Base-by-base conservation (phyloP, 768 basidiomycete genomes). In the Pleurotus salmoneostramineus region DNA sequence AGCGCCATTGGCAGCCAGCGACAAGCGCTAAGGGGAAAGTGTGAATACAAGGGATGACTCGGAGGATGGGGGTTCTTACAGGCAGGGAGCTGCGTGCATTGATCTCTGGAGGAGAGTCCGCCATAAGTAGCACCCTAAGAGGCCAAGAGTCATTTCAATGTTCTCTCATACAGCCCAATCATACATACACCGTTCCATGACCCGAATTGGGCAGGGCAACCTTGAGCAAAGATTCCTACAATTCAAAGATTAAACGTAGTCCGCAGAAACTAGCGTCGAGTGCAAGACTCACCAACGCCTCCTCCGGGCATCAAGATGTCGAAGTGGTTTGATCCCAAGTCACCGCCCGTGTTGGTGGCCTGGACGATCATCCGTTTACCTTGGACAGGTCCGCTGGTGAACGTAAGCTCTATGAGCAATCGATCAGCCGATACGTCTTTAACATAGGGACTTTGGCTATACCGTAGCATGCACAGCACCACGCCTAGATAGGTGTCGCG, bases 391-490 rank as follows among this genome's bases (percentile, higher is more conserved):
- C 52, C 52, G 14, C 36, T 42, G 36, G 52, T 55, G 52, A 55
- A 55, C 15, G 52, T 55, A 21, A 55, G 43, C 43, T 55, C 52
- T 55, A 31, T 15, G 12, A 7, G 4, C 17, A n/a, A 14, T 42
- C 12, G 42, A 27, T 4, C 14, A 43, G 50, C 14, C n/a, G 5
- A 15, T 6, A 17, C 7, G 31, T 17, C 21, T 27, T 27, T 27
- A 27, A 27, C 21, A 27, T n/a, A 27, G 21, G n/a, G 12, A 40
- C 37, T 40, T 40, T 36, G 12, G 7, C 50, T 15, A 15, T 35
- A 55, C 52, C 52, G 14, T 55, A 55, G 52, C 52, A 55, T 17
- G 52, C 52, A 31, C 52, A 55, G 40, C 52, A 55, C 52, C 52
- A 55, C 32, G 17, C 43, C 52, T 55, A 43, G 21, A 27, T 27